A percentile compares a stretch with the other conserved stretches of the same genome.
Conservation (phyloP, 495 filamentous ascomycete genomes). For the Tetracladium marchalianum region DNA sequence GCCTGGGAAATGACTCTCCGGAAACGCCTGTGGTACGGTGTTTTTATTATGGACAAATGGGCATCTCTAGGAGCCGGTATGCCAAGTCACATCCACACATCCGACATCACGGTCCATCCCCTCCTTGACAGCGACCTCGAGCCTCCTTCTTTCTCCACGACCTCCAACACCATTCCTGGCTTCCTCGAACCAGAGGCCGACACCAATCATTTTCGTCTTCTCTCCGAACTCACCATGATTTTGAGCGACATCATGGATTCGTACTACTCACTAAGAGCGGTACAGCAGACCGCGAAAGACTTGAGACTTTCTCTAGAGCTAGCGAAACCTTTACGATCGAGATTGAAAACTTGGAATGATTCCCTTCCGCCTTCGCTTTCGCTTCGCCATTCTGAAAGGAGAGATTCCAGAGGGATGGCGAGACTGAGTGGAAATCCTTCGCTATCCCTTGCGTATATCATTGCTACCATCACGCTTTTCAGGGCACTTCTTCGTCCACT, state of each 20-base stretch:
- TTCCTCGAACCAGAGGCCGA: slow-evolving; percentile 15
- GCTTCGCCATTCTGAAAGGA: slow-evolving; percentile 9
- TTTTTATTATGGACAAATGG: slow-evolving; percentile 24
- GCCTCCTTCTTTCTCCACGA: slow-evolving; percentile 5
- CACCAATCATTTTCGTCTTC: slow-evolving; percentile 14
- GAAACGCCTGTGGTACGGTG: slow-evolving; percentile 18
- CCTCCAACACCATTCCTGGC: slow-evolving; percentile 9
- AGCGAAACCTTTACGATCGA: slow-evolving; percentile 10
- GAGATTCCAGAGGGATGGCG: slow-evolving; percentile 12
- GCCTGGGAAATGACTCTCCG: slow-evolving; percentile 17
- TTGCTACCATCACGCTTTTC: slow-evolving; percentile 20
- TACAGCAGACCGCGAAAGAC: slow-evolving; percentile 16
- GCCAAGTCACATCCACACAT: slow-evolving; percentile 18
- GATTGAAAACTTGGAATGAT: slow-evolving; percentile 19
- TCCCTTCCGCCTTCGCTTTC: slow-evolving; percentile 11
- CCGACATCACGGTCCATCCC: slow-evolving; percentile 18
- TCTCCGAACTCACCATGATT: slow-evolving; percentile 19
- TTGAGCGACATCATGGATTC: slow-evolving; percentile 20
- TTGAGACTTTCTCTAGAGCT: slow-evolving; percentile 17
- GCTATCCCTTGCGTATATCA: slow-evolving; percentile 17
- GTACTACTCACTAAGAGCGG: slow-evolving; percentile 17
- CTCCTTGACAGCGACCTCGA: slow-evolving; percentile 14
- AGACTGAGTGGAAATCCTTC: slow-evolving; percentile 16
- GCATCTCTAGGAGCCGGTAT: slow-evolving; percentile 20
- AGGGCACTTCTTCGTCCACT: slow-evolving; percentile 17